Evolutionary conservation across 1,284 basidiomycete genomes (phyloP), one percentile per base, ranked within the genome.

Genomic region (Acaromyces ingoldii): DNA sequence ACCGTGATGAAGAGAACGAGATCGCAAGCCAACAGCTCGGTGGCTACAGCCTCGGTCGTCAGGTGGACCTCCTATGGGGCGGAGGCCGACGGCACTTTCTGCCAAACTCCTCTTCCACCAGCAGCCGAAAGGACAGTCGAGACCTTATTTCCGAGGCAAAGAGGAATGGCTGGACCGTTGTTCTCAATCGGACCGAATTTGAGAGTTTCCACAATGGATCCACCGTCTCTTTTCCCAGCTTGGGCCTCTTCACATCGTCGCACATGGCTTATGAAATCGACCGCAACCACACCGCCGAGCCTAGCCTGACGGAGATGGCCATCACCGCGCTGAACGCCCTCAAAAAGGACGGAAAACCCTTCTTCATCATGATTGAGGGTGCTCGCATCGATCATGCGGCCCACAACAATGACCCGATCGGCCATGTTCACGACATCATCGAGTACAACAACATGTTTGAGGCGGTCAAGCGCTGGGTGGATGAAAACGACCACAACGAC

Each of bases 181-280:
- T 7, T 7, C 9, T 17, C 7, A 40, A 40, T 13, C 9, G 7
- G 7, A 40, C 7, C 7, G 38, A 40, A 19, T 13, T 17, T 9
- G 38, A 7, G 38, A 40, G 21, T 7, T 13, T 34, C 19, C 33
- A 19, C 13, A 17, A 40, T 25, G 17, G 28, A 9, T 7, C 38
- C 7, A 51, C 42, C 22, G 24, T 57, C 38, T 55, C 49, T 51
- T 62, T 53, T 46, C 70, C 56, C 42, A 66, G 65, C 49, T 60
- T 60, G 49, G 74, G 41, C n/a, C 65, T 57, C 45, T 72, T 68
- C 53, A 42, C 57, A 11, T n/a, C 37, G 11, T 58, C 57, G 9
- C 73, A 76, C 62, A 72, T 73, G 71, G 51, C 63, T 0, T 75
- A 72, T 64, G 72, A 76, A 58, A 48, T 76, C 24, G 74, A 76